A percentile compares a stretch with the other conserved stretches of the same genome.
phyloP scores from a whole-genome alignment of 768 basidiomycete genomes.

The Mycena floridula region DNA sequence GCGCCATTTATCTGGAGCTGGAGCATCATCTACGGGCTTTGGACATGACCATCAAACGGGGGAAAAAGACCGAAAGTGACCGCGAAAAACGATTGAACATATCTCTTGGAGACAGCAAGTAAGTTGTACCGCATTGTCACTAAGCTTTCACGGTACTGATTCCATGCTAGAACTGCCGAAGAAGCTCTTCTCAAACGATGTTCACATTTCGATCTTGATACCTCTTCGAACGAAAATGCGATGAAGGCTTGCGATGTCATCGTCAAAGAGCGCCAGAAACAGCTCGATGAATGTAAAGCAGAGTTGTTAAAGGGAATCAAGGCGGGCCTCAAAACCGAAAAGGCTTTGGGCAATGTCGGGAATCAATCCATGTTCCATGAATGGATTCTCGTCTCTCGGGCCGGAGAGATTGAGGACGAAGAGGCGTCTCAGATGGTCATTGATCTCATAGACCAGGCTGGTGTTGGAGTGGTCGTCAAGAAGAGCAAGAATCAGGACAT shows the following conservation, averaged over 20 bases:
- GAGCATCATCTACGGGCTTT: constrained; percentile 89
- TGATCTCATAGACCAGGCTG: constrained; percentile 55
- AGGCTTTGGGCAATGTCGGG: constrained; percentile 44
- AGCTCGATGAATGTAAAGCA: constrained; percentile 71
- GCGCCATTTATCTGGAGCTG: constrained; percentile 90
- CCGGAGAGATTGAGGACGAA: constrained; percentile 71
- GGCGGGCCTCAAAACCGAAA: constrained; percentile 63
- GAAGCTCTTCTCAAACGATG: constrained; percentile 93
- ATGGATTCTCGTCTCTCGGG: constrained; percentile 61
- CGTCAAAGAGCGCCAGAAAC: constrained; percentile 71
- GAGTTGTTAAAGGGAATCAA: constrained; percentile 66
- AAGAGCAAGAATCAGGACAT: constrained; percentile 51
- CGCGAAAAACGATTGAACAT: constrained; percentile 83
- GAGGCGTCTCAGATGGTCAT: constrained; percentile 64
- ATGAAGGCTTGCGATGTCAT: constrained; percentile 93
- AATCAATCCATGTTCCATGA: constrained; percentile 79
- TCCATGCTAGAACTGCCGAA: constrained; percentile 62
- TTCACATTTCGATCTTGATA: constrained; percentile 88
- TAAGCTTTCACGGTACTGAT: constrained; percentile 1
- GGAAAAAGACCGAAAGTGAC: constrained; percentile 71
- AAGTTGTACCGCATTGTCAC: constrained; percentile 26
- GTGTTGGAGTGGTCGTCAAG: constrained; percentile 39
- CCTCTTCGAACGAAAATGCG: constrained; percentile 60
- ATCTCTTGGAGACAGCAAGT: constrained; percentile 87
- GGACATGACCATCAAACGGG: constrained; percentile 74